A percentile compares a stretch with the other conserved stretches of the same genome.
These are phyloP conservation scores for Rhizopus stolonifer DNA, from an alignment of 371 early-diverging fungal species.

Conservation along the genomic window DNA sequence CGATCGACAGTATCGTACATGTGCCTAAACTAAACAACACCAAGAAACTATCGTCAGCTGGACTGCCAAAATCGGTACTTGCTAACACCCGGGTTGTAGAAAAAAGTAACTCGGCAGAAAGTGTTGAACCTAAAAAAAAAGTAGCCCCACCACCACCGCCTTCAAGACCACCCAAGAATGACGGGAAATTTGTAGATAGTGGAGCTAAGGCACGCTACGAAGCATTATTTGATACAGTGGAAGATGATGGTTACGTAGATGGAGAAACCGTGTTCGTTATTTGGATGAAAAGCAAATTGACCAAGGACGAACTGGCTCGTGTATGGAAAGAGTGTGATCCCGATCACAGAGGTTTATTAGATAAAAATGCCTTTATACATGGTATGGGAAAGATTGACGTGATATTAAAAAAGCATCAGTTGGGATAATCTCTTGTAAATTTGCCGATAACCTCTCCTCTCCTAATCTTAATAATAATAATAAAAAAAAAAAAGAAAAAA, in stretches of 20 bases:
- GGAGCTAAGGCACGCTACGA: conserved; percentile 31
- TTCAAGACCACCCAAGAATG: conserved; percentile 22
- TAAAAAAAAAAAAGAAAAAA: too few relatives aligned
- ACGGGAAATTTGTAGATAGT: background rate
- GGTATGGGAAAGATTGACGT: conserved; percentile 50
- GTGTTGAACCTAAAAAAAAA: conserved; percentile 12
- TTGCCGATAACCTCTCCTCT: too few relatives aligned
- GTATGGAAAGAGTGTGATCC: conserved; percentile 49
- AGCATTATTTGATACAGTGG: conserved; percentile 32
- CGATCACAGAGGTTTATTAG: conserved; percentile 36
- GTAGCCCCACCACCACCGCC: conserved; percentile 40
- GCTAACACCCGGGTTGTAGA: too few relatives aligned
- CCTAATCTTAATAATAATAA: too few relatives aligned
- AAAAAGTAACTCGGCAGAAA: background rate
- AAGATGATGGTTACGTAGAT: conserved; percentile 44
- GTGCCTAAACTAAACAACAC: background rate
- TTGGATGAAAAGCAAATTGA: conserved; percentile 37
- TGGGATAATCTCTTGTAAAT: background rate
- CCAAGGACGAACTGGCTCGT: conserved; percentile 32
- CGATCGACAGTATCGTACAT: background rate
- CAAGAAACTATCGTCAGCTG: background rate
- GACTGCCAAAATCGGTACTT: background rate
- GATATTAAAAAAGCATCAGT: conserved; percentile 22
- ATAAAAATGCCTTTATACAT: conserved; percentile 40
- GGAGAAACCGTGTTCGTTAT: conserved; percentile 31